These are phyloP conservation scores for Orbilia ellipsospora DNA, from an alignment of 2,329 filamentous ascomycete species.

Conservation along the genomic window DNA sequence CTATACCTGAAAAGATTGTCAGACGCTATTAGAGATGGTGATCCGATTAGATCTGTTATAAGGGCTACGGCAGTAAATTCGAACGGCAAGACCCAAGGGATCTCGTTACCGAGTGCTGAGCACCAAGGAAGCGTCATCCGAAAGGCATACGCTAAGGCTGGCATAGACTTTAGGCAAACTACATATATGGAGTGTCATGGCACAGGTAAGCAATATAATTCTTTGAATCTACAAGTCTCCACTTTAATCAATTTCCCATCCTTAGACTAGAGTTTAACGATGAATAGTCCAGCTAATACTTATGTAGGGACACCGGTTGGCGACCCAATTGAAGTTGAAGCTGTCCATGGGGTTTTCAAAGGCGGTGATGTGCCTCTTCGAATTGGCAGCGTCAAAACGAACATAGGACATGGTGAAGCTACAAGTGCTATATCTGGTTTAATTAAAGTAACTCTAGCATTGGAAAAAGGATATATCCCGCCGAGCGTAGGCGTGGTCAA, in stretches of 20 bases:
- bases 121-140: conserved; percentile 66
- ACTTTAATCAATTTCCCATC: too few species aligned
- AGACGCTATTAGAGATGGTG: conserved; percentile 70
- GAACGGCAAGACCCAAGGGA: conserved; percentile 70
- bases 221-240: too few species aligned
- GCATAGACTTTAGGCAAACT: neutral
- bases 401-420: conserved; percentile 68
- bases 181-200: conserved; percentile 69
- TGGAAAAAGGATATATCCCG: too few species aligned
- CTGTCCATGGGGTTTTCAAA: conserved; percentile 9
- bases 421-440: conserved; percentile 11
- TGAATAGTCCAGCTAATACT: too few species aligned
- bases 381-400: conserved; percentile 69
- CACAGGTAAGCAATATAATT: too few species aligned
- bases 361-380: conserved; percentile 62
- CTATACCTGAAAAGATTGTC: conserved; percentile 70
- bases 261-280: too few species aligned
- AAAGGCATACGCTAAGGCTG: conserved; percentile 64
- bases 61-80: conserved; percentile 68
- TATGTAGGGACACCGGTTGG: conserved; percentile 63
- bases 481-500: too few species aligned
- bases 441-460: conserved; percentile 59
- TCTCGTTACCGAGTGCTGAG: conserved; percentile 67
- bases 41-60: conserved; percentile 69
- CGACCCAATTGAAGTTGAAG: conserved; percentile 25